A percentile compares a stretch with the other conserved stretches of the same genome.
phyloP scores from a whole-genome alignment of 352 stramenopile species.

The Phytophthora citrophthora region DNA sequence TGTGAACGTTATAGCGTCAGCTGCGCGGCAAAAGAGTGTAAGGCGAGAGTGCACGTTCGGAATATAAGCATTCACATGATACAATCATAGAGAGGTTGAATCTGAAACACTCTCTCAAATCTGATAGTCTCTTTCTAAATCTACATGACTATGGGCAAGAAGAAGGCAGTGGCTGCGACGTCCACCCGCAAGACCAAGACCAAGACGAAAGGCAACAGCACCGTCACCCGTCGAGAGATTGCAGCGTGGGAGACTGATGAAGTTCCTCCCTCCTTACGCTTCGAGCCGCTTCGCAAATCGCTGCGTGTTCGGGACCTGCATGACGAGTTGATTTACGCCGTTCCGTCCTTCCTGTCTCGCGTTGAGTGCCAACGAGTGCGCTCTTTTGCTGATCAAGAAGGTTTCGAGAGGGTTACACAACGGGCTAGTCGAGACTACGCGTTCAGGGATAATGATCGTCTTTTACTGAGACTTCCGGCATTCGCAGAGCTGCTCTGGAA shows the following conservation, averaged over 20 bases:
- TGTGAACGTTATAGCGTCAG: too few species aligned
- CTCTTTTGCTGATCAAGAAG: conserved; percentile 59
- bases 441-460: conserved; percentile 80
- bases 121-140: too few species aligned
- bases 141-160: conserved; percentile 26
- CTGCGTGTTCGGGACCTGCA: conserved; percentile 49
- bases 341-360: conserved; percentile 68
- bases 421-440: conserved; percentile 66
- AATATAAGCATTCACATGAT: too few species aligned
- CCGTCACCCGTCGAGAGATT: conserved; percentile 17
- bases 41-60: too few species aligned
- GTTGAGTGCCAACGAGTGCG: conserved; percentile 67
- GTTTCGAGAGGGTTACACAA: conserved; percentile 76
- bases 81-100: too few species aligned
- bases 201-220: conserved; percentile 25
- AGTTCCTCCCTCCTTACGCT: conserved; percentile 49
- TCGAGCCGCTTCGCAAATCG: conserved; percentile 45
- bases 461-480: conserved; percentile 63
- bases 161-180: conserved; percentile 8
- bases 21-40: too few species aligned
- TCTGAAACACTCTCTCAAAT: too few species aligned
- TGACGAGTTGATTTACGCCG: conserved; percentile 69
- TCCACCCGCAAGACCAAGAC: conserved; percentile 18
- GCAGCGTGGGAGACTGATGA: conserved; percentile 32
- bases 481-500: conserved; percentile 77